These are phyloP conservation scores for Aspergillus coremiiformis DNA, from an alignment of 495 filamentous ascomycete species.

Conservation along the genomic window DNA sequence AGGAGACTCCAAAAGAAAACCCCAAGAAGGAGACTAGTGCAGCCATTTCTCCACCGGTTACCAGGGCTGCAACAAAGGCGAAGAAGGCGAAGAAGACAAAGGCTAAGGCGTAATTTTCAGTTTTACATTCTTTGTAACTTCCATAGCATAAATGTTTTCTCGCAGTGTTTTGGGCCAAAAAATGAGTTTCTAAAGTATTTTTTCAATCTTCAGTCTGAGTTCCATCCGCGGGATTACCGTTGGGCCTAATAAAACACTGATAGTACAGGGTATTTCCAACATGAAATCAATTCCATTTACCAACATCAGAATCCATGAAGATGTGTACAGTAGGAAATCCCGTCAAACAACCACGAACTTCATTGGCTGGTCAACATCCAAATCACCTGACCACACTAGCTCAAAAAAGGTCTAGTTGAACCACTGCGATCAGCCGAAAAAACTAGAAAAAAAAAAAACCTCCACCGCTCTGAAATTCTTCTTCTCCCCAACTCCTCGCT, in stretches of 20 bases:
- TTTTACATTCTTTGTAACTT: neutral
- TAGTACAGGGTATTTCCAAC: too few species aligned
- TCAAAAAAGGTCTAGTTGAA: slow-evolving; percentile 15
- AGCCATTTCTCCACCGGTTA: slow-evolving; percentile 13
- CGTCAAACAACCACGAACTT: too few species aligned
- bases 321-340: too few species aligned
- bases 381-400: slow-evolving; percentile 16
- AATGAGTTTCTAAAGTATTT: too few species aligned
- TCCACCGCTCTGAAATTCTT: slow-evolving; percentile 17
- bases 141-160: neutral
- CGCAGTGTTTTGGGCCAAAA: neutral
- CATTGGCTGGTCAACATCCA: neutral
- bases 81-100: slow-evolving; percentile 25
- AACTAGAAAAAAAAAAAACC: slow-evolving; percentile 20
- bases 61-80: slow-evolving; percentile 8
- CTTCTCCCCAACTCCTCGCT: slow-evolving; percentile 71
- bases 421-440: slow-evolving; percentile 17
- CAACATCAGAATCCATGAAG: too few species aligned
- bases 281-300: too few species aligned
- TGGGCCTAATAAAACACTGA: neutral
- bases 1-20: slow-evolving; percentile 13
- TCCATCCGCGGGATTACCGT: too few species aligned
- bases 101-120: slow-evolving; percentile 20
- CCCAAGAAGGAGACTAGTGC: slow-evolving; percentile 10
- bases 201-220: too few species aligned